Conservation (phyloP, 176 grass and related monocot genomes). For the Dactylis glomerata region DNA sequence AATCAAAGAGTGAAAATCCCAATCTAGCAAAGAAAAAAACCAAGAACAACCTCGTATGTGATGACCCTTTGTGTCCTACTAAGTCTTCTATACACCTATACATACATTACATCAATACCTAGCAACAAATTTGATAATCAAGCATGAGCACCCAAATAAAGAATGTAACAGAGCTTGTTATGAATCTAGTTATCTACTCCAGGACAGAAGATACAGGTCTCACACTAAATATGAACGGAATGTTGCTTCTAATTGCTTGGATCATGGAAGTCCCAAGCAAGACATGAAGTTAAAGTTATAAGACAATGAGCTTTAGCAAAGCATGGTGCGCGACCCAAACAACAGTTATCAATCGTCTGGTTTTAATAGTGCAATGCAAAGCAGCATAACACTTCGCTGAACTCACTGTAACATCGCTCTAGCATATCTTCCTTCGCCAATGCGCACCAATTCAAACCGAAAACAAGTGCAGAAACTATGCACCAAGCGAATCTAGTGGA, state of each 20-base stretch:
- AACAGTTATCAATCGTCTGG: background rate
- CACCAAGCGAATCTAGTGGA: constrained; percentile 12
- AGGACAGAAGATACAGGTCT: background rate
- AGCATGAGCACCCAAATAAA: background rate
- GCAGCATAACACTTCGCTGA: no score
- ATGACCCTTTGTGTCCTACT: background rate
- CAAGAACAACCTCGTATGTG: background rate
- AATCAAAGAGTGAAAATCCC: background rate
- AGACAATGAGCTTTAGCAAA: background rate
- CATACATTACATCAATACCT: background rate
- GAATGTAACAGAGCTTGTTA: background rate
- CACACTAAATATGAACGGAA: background rate
- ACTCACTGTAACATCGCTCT: no score
- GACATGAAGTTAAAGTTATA: background rate
- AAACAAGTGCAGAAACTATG: no score
- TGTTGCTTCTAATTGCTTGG: no score
- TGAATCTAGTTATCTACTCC: background rate
- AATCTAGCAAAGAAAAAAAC: background rate
- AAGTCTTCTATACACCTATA: background rate
- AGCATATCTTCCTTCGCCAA: no score
- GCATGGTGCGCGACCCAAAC: background rate
- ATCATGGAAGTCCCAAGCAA: no score
- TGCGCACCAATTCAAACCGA: no score
- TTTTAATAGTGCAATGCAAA: no score
- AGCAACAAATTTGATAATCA: background rate